Conservation (phyloP, 805 yeast genomes). For the Yamadazyma philogaea region DNA sequence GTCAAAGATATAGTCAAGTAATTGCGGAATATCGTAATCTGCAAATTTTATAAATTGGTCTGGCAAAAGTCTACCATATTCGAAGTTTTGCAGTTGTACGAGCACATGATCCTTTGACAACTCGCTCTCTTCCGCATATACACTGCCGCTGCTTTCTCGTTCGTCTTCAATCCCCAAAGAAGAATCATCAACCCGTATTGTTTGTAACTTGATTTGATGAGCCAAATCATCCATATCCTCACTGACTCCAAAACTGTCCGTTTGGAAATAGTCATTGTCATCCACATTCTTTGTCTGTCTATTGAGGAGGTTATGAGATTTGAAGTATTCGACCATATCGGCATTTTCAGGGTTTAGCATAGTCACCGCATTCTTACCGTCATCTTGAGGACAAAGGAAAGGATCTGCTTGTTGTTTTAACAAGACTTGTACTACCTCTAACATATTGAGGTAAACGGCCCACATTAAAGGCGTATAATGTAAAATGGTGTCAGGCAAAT, state of each 20-base stretch:
- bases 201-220: conserved; percentile 31
- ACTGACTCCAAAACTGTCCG: conserved; percentile 23
- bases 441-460: conserved; percentile 67
- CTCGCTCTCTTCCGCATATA: conserved; percentile 26
- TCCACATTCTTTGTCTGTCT: conserved; percentile 15
- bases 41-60: conserved; percentile 61
- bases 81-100: conserved; percentile 41
- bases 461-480: conserved; percentile 78
- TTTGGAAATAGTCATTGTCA: conserved; percentile 10
- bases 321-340: conserved; percentile 56
- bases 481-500: conserved; percentile 46
- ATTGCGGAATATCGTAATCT: conserved; percentile 52
- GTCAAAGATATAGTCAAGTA: conserved; percentile 47
- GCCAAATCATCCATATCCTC: conserved; percentile 36
- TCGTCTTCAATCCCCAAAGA: conserved; percentile 14
- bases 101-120: conserved; percentile 29
- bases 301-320: conserved; percentile 43
- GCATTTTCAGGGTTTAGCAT: conserved; percentile 52
- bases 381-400: conserved; percentile 29
- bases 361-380: conserved; percentile 52
- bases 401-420: conserved; percentile 66
- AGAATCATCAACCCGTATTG: conserved; percentile 21
- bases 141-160: conserved; percentile 16
- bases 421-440: conserved; percentile 52
- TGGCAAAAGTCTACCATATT: conserved; percentile 52